A percentile compares a stretch with the other conserved stretches of the same genome.
phyloP scores from a whole-genome alignment of 2,329 filamentous ascomycete species.

The Beauveria medogensis region DNA sequence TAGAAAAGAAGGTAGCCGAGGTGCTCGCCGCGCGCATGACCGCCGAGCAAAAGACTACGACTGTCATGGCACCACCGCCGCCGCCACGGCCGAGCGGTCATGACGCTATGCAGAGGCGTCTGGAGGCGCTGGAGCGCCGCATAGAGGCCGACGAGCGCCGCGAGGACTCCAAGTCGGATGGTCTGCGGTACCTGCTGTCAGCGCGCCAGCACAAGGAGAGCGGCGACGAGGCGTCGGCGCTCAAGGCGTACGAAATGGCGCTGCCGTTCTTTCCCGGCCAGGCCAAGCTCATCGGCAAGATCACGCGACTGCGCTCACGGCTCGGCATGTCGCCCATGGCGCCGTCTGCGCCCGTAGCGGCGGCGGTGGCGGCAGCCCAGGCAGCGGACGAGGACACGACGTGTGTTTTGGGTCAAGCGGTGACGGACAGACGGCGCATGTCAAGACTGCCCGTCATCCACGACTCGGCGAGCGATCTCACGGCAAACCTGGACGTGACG shows the following conservation, averaged over 20 bases:
- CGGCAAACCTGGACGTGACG: constrained; percentile 4
- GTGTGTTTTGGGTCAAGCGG: neutral
- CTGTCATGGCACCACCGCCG: constrained; percentile 24
- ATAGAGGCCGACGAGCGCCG: constrained; percentile 56
- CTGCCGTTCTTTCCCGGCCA: constrained; percentile 81
- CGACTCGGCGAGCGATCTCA: constrained; percentile 6
- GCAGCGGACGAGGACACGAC: neutral
- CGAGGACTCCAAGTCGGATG: constrained; percentile 72
- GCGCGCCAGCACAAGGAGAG: constrained; percentile 82
- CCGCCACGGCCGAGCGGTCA: constrained; percentile 28
- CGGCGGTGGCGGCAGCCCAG: neutral
- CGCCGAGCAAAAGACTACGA: constrained; percentile 33
- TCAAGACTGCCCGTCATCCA: constrained; percentile 4
- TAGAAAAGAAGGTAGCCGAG: constrained; percentile 85
- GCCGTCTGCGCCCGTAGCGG: constrained; percentile 1
- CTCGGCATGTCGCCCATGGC: constrained; percentile 27
- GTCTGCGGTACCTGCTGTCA: constrained; percentile 78
- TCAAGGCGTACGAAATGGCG: constrained; percentile 81
- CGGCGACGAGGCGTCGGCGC: constrained; percentile 67
- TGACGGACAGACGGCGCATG: constrained; percentile 4
- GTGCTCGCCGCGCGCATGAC: constrained; percentile 68
- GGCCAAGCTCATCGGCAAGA: constrained; percentile 65
- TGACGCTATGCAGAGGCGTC: constrained; percentile 68
- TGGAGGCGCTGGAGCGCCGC: constrained; percentile 80
- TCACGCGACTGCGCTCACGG: constrained; percentile 51